These are phyloP conservation scores for Trichoderma citrinoviride DNA, from an alignment of 2,329 filamentous ascomycete genomes.

Conservation along the genomic window DNA sequence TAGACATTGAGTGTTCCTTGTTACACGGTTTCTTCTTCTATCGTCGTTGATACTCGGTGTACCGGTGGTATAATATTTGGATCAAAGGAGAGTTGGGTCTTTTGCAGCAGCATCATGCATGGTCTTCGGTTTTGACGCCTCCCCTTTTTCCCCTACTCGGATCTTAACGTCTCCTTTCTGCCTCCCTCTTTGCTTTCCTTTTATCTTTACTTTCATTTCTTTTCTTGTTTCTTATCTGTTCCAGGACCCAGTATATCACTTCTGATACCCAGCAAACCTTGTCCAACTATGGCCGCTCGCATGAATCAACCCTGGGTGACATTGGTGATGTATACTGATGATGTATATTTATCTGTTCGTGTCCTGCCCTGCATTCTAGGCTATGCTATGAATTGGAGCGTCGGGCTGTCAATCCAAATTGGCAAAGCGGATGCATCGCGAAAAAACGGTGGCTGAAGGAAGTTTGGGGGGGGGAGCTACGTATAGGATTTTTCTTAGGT, in stretches of 20 bases:
- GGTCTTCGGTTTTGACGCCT: constrained; percentile 2
- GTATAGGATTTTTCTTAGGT: too few species aligned
- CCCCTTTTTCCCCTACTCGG: not conserved
- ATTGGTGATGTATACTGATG: not conserved
- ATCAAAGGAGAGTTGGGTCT: constrained; percentile 22
- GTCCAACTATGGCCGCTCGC: constrained; percentile 7
- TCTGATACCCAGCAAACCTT: constrained; percentile 20
- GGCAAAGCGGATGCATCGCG: not conserved
- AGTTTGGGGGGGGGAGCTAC: too few species aligned
- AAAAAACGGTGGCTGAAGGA: not conserved
- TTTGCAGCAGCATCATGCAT: constrained; percentile 19
- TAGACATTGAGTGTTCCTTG: constrained; percentile 25
- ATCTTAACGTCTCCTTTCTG: not conserved
- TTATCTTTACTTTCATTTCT: not conserved
- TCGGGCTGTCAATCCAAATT: too few species aligned
- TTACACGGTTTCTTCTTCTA: constrained; percentile 23
- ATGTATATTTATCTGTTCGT: not conserved
- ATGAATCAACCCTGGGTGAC: not conserved
- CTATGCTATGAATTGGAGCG: not conserved
- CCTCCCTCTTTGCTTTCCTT: not conserved
- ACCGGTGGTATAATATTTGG: constrained; percentile 26
- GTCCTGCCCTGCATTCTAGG: not conserved
- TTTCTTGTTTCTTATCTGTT: not conserved
- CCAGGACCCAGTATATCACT: constrained; percentile 18
- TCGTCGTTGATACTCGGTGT: constrained; percentile 25